Evolutionary conservation across 768 basidiomycete genomes (phyloP), one percentile per base, ranked within the genome.

Genomic region (Gelatoporia subvermispora): DNA sequence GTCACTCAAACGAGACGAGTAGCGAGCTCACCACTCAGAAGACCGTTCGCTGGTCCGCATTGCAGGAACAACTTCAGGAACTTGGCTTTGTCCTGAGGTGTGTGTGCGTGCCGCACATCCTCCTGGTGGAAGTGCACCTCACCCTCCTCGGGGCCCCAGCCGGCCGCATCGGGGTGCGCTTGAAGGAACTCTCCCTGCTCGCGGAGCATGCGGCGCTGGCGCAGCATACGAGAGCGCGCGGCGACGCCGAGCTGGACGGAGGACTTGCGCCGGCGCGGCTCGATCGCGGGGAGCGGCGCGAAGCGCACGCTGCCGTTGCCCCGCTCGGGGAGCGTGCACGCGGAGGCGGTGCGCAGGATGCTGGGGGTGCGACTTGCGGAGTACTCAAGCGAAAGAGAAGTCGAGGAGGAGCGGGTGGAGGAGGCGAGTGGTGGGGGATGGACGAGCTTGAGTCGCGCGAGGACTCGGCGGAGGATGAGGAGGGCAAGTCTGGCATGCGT

Each of bases 11-110:
- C 35, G 35, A n/a, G 17, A 43, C 15, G 11, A 10, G 48, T 23
- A n/a, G 18, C 35, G 28, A 1, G 60, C 79, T 51, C 54, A 86
- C 94, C 89, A 53, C 72, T 82, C 18, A 99, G 67, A 25, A 96
- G 65, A 5, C 93, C 93, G 51, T 84, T 86, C 9, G 74, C 60
- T 2, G 90, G 90, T 2, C 82, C 82, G 37, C 79, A 77, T 34
- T 78, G 76, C 34, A 77, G 71, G 66, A 97, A 99, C 54, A 95
- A 69, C 52, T 75, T 78, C 53, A 79, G 71, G 67, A 93, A 99
- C 69, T 92, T 97, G 52, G 78, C 65, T 68, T 81, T 85, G 68
- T 99, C 96, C 63, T 85, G 84, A 3, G 80, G 69, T 0, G 85
- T 84, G 47, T n/a, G n/a, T n/a, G n/a, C n/a, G n/a, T n/a, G n/a